phyloP scores from a whole-genome alignment of 345 rosid genomes.

The Syzygium aromaticum region DNA sequence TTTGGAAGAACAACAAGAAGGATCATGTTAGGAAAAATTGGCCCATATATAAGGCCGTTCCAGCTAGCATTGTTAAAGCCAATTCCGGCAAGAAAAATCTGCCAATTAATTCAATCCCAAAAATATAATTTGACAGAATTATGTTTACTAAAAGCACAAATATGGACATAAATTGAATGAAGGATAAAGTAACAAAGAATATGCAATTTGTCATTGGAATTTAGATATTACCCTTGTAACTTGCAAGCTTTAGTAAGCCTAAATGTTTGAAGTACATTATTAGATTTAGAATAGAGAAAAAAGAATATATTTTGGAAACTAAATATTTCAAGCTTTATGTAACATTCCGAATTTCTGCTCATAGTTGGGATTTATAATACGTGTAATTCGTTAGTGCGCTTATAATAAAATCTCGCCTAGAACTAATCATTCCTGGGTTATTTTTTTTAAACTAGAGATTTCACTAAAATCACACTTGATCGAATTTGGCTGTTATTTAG shows the following conservation, averaged over 20 bases:
- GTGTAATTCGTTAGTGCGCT: too few species aligned
- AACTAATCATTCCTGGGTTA: too few species aligned
- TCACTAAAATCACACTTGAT: too few species aligned
- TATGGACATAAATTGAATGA: neutral
- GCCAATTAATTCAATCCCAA: neutral
- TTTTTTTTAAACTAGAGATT: too few species aligned
- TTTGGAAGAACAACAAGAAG: too few species aligned
- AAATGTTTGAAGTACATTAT: neutral
- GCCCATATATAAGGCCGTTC: too few species aligned
- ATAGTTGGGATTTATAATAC: too few species aligned
- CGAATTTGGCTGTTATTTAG: too few species aligned
- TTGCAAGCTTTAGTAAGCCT: neutral
- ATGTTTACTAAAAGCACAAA: rapidly evolving
- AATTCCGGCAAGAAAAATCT: neutral
- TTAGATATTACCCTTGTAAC: neutral
- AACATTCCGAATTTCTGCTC: too few species aligned
- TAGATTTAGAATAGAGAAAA: neutral
- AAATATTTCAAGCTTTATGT: neutral
- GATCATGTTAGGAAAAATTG: too few species aligned
- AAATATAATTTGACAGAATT: neutral
- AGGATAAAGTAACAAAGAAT: neutral
- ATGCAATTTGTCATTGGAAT: neutral
- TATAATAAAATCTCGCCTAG: too few species aligned
- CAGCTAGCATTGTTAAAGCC: too few species aligned
- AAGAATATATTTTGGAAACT: neutral